These are phyloP conservation scores for Candida tropicalis DNA, from an alignment of 1,139 yeast species.

Conservation along the genomic window DNA sequence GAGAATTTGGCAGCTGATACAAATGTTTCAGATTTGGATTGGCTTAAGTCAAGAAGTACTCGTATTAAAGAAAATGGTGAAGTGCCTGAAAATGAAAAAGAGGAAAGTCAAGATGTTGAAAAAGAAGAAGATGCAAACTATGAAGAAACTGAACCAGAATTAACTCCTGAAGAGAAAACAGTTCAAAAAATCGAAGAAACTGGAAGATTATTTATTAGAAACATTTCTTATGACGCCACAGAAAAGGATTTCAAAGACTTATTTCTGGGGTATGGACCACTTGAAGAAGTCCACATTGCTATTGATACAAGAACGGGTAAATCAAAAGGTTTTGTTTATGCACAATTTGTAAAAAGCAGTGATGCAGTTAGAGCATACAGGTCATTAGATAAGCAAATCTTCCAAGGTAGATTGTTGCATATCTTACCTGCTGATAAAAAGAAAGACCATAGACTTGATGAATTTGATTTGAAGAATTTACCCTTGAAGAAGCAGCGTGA, in stretches of 20 bases:
- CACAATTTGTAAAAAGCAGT: slow-evolving; percentile 64
- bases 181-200: slow-evolving; percentile 61
- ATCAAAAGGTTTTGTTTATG: slow-evolving; percentile 92
- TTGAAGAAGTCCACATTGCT: slow-evolving; percentile 87
- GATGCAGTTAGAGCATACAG: slow-evolving; percentile 79
- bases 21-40: slow-evolving; percentile 76
- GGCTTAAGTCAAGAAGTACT: slow-evolving; percentile 79
- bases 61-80: slow-evolving; percentile 64
- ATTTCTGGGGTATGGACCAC: slow-evolving; percentile 57
- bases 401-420: slow-evolving; percentile 92
- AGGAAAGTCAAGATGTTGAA: slow-evolving; percentile 22
- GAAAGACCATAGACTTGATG: slow-evolving; percentile 79
- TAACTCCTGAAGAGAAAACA: slow-evolving; percentile 41
- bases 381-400: slow-evolving; percentile 80
- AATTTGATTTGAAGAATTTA: slow-evolving; percentile 83
- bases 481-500: slow-evolving; percentile 92
- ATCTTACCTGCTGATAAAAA: slow-evolving; percentile 84
- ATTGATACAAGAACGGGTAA: slow-evolving; percentile 86
- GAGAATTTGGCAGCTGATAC: slow-evolving; percentile 49
- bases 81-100: slow-evolving; percentile 22
- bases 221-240: slow-evolving; percentile 75
- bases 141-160: slow-evolving; percentile 21
- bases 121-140: slow-evolving; percentile 17
- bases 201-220: slow-evolving; percentile 86
- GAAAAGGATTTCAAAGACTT: slow-evolving; percentile 75